phyloP scores from a whole-genome alignment of 2,329 filamentous ascomycete species.

The Scytalidium lignicola region DNA sequence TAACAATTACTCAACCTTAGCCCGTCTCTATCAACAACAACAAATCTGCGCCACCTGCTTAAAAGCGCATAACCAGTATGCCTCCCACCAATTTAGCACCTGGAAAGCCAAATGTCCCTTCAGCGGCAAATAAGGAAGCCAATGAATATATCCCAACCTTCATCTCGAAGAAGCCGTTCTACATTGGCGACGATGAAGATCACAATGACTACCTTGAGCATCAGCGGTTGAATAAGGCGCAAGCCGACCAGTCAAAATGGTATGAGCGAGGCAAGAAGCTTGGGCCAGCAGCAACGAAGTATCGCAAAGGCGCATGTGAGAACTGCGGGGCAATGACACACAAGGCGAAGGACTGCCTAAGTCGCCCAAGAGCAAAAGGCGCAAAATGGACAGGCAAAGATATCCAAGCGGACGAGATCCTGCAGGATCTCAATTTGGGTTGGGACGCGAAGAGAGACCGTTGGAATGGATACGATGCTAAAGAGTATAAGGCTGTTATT shows the following conservation, averaged over 20 bases:
- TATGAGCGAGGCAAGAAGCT: constrained; percentile 84
- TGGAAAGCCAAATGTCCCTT: constrained; percentile 26
- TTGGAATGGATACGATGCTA: constrained; percentile 96
- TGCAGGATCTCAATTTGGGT: constrained; percentile 80
- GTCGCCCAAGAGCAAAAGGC: constrained; percentile 79
- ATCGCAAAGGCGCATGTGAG: constrained; percentile 95
- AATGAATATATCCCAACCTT: constrained; percentile 98
- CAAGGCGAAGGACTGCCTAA: constrained; percentile 89
- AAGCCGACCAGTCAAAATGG: constrained; percentile 70
- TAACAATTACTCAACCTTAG: too few relatives aligned
- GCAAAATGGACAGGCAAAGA: constrained; percentile 89
- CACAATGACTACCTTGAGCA: constrained; percentile 91
- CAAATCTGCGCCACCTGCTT: background rate
- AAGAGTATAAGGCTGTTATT: constrained; percentile 80
- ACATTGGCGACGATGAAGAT: constrained; percentile 73
- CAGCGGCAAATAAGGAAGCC: constrained; percentile 68
- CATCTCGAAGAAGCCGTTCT: constrained; percentile 97
- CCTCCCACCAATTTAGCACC: constrained; percentile 32
- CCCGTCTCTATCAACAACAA: too few relatives aligned
- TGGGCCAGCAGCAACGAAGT: constrained; percentile 89
- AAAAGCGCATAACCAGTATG: constrained; percentile 23
- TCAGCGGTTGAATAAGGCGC: constrained; percentile 72
- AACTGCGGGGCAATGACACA: constrained; percentile 98
- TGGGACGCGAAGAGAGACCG: constrained; percentile 98
- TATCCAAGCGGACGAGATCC: constrained; percentile 85